phyloP scores from a whole-genome alignment of 495 filamentous ascomycete species.

The Glonium stellatum region DNA sequence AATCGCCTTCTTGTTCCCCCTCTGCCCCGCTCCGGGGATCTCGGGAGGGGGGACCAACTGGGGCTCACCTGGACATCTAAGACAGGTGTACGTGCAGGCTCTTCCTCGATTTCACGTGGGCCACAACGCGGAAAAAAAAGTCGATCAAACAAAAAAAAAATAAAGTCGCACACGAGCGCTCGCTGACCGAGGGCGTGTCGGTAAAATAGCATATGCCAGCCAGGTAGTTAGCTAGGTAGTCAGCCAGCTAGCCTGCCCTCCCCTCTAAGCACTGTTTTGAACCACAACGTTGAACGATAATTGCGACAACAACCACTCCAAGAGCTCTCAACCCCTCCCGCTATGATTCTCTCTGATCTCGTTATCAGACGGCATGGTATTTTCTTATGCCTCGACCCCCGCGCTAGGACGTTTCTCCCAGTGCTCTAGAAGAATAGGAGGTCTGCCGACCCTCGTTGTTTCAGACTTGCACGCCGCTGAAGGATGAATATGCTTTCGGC shows the following conservation, averaged over 20 bases:
- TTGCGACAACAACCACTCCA: too few species aligned
- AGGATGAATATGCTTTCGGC: too few species aligned
- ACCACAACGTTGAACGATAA: too few species aligned
- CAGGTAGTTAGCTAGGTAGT: too few species aligned
- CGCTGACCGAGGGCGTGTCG: background rate
- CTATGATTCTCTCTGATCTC: background rate
- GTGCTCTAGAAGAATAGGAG: slow-evolving; percentile 27
- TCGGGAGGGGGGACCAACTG: background rate
- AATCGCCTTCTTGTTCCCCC: background rate
- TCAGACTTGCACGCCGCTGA: slow-evolving; percentile 6
- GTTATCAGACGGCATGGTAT: slow-evolving; percentile 9
- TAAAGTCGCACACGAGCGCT: background rate
- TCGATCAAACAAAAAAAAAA: background rate
- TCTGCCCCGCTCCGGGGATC: background rate
- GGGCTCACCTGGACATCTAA: too few species aligned
- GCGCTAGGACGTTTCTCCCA: slow-evolving; percentile 22
- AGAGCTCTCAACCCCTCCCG: slow-evolving; percentile 9
- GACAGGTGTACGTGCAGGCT: too few species aligned
- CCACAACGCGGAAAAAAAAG: background rate
- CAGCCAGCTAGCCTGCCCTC: too few species aligned
- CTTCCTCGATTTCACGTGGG: background rate
- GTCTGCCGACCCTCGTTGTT: slow-evolving; percentile 19
- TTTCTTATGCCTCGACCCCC: slow-evolving; percentile 18
- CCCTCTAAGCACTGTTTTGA: too few species aligned
- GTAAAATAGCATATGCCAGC: background rate